phyloP scores from a whole-genome alignment of 176 grass and related monocot genomes.

The Puccinellia tenuiflora region DNA sequence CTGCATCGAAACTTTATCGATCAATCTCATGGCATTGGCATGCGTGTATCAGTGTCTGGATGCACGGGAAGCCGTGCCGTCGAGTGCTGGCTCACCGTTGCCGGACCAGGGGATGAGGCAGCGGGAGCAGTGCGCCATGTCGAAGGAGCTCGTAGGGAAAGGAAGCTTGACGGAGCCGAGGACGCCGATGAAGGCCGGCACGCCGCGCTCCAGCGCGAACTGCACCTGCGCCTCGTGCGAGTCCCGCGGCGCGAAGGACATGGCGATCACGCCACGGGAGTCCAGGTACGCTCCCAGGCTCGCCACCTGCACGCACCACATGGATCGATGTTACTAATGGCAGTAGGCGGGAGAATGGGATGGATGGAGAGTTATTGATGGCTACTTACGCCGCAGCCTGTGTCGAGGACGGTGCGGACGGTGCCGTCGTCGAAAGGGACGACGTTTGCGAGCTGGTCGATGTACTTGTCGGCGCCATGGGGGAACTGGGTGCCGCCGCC shows the following conservation, averaged over 20 bases:
- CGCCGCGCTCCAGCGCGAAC: conserved; percentile 88
- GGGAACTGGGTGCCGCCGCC: conserved; percentile 94
- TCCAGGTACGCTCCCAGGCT: conserved; percentile 83
- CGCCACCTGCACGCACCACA: conserved; percentile 39
- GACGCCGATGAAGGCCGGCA: conserved; percentile 86
- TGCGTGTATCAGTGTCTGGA: background rate
- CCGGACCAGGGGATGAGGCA: conserved; percentile 84
- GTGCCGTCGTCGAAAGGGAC: conserved; percentile 59
- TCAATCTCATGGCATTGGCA: background rate
- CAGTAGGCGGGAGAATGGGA: background rate
- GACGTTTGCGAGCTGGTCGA: conserved; percentile 65
- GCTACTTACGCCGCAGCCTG: conserved; percentile 71
- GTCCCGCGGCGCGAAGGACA: conserved; percentile 92
- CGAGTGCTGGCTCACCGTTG: conserved; percentile 46
- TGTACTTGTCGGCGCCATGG: conserved; percentile 71
- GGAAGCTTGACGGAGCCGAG: conserved; percentile 88
- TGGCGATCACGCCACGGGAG: conserved; percentile 61
- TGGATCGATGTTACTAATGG: background rate
- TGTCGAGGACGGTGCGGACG: conserved; percentile 84
- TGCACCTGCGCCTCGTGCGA: conserved; percentile 97
- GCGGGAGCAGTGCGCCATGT: conserved; percentile 97
- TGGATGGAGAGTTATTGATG: background rate
- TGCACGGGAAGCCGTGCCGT: background rate
- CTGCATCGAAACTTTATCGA: conserved; percentile 21
- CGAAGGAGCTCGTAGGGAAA: conserved; percentile 73